phyloP scores from a whole-genome alignment of 352 stramenopile species.

The Phytophthora foliorum region DNA sequence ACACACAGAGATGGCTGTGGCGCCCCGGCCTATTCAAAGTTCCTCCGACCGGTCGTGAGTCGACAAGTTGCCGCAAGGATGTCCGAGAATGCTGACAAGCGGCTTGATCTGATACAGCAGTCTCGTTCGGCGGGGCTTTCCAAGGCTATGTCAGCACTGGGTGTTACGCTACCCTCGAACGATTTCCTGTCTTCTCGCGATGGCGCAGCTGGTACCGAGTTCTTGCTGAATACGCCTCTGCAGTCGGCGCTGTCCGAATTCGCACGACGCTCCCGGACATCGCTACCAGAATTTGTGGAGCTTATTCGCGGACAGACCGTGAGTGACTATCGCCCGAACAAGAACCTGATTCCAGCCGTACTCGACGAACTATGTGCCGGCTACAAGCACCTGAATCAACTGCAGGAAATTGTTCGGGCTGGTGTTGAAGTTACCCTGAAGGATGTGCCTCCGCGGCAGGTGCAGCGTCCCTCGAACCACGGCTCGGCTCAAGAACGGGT shows the following conservation, averaged over 20 bases:
- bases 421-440: too few relatives aligned
- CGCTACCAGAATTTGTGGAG: constrained; percentile 17
- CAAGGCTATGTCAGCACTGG: neutral
- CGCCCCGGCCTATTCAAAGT: neutral
- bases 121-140: too few relatives aligned
- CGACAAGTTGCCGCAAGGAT: neutral
- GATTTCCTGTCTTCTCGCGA: neutral
- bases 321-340: constrained; percentile 22
- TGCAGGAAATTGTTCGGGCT: constrained; percentile 5
- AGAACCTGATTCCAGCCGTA: constrained; percentile 4
- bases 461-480: neutral
- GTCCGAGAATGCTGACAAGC: constrained; percentile 1
- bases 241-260: constrained; percentile 18
- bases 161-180: neutral
- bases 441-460: too few relatives aligned
- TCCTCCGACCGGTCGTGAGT: too few relatives aligned
- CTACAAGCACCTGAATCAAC: constrained; percentile 9
- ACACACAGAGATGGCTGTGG: too few relatives aligned
- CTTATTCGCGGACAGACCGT: constrained; percentile 12
- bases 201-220: neutral
- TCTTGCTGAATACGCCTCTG: constrained; percentile 14
- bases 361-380: constrained; percentile 9
- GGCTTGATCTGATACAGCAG: neutral
- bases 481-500: too few relatives aligned
- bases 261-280: neutral